Evolutionary conservation across 2,329 filamentous ascomycete genomes (phyloP).

Genomic region (Fusarium pseudocircinatum): DNA sequence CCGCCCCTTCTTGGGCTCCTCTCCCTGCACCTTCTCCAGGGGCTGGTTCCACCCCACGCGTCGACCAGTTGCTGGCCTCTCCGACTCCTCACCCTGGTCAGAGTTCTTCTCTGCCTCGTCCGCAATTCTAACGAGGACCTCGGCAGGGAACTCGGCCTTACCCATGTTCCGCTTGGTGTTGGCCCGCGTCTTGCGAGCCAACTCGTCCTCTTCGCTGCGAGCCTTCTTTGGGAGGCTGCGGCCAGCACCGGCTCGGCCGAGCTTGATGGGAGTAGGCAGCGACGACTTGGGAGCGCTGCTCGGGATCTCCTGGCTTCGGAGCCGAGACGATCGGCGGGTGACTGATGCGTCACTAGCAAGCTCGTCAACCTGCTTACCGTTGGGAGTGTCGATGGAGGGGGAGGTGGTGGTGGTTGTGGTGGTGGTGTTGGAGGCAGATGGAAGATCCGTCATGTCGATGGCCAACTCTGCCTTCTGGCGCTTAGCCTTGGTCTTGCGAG

Average conservation of each 20-base stretch:
- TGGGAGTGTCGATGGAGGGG: background rate
- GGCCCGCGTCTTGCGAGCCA: constrained; percentile 46
- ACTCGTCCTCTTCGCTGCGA: constrained; percentile 46
- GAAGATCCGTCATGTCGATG: constrained; percentile 28
- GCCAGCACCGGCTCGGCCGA: constrained; percentile 41
- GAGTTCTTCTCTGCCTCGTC: constrained; percentile 34
- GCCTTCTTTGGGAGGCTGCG: constrained; percentile 36
- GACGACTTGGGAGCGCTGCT: constrained; percentile 44
- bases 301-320: constrained; percentile 38
- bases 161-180: constrained; percentile 52
- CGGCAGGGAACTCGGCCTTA: constrained; percentile 48
- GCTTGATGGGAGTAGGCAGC: constrained; percentile 49
- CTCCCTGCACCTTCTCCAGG: constrained; percentile 43
- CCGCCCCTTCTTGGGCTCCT: constrained; percentile 38
- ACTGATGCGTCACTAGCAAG: background rate
- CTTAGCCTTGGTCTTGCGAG: constrained; percentile 25
- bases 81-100: constrained; percentile 18
- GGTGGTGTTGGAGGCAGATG: background rate
- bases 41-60: constrained; percentile 50
- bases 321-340: constrained; percentile 48
- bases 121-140: constrained; percentile 47
- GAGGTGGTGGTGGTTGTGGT: background rate
- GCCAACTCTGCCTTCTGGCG: constrained; percentile 22
- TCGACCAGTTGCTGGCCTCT: constrained; percentile 25
- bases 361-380: constrained; percentile 21